These are phyloP conservation scores for Penicillium sumatraense DNA, from an alignment of 2,329 filamentous ascomycete species.

Conservation along the genomic window DNA sequence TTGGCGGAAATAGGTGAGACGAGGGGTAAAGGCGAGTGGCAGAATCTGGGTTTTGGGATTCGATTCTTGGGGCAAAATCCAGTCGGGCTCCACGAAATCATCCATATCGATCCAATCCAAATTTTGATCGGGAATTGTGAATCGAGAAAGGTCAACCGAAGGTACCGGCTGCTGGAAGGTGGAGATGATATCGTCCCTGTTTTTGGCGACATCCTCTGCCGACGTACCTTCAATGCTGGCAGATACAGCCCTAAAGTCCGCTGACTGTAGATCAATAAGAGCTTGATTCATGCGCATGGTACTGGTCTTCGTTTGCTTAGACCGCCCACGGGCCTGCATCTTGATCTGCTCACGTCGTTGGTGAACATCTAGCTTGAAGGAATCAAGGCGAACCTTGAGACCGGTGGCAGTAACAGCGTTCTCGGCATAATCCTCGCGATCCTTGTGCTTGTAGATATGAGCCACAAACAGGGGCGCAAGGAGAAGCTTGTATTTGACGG, in stretches of 20 bases:
- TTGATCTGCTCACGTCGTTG: conserved; percentile 91
- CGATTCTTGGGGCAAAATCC: conserved; percentile 86
- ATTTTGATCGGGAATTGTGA: conserved; percentile 94
- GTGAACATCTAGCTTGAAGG: conserved; percentile 95
- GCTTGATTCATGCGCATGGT: conserved; percentile 96
- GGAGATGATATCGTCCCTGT: conserved; percentile 62
- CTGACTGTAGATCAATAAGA: conserved; percentile 87
- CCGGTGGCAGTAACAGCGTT: conserved; percentile 86
- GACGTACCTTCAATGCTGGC: conserved; percentile 84
- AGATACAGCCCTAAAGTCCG: conserved; percentile 90
- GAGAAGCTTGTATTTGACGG: conserved; percentile 95
- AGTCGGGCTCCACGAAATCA: conserved; percentile 97
- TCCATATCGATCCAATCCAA: conserved; percentile 99
- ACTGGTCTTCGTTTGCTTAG: conserved; percentile 79
- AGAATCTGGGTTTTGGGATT: conserved; percentile 94
- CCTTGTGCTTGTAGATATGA: conserved; percentile 98
- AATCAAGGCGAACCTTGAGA: conserved; percentile 94
- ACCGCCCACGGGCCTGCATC: conserved; percentile 75
- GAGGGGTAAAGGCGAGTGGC: conserved; percentile 88
- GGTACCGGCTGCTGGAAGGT: conserved; percentile 58
- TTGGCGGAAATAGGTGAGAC: conserved; percentile 95
- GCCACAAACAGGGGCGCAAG: conserved; percentile 92
- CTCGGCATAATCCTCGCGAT: conserved; percentile 81
- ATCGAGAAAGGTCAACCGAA: conserved; percentile 73
- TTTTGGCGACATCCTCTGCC: conserved; percentile 70